Evolutionary conservation across 1,139 yeast species (phyloP).

Genomic region (Pichia sp.): DNA sequence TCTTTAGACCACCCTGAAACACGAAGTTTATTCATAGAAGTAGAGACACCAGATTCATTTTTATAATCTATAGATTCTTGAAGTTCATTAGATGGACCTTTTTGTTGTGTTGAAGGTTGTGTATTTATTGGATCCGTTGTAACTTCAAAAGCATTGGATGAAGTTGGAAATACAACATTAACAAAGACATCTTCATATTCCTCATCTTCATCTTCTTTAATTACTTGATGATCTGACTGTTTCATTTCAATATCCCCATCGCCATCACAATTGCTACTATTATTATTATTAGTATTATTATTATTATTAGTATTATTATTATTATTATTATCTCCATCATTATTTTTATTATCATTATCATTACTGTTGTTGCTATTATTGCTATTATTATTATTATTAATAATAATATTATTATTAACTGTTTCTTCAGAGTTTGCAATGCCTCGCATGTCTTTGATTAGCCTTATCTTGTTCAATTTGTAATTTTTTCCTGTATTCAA

Average conservation of each 20-base stretch:
- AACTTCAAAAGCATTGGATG: conserved; percentile 9
- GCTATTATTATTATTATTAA: too few species aligned
- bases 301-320: too few species aligned
- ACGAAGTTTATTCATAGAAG: conserved; percentile 37
- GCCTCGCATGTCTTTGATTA: conserved; percentile 18
- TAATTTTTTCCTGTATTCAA: conserved; percentile 36
- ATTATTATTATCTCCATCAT: too few species aligned
- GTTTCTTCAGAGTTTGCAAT: conserved; percentile 17
- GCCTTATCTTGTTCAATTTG: conserved; percentile 14
- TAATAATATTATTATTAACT: neutral
- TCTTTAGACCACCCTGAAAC: conserved; percentile 47
- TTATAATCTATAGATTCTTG: conserved; percentile 19
- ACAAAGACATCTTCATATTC: conserved; percentile 36
- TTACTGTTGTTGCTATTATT: too few species aligned
- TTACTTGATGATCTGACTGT: conserved; percentile 20
- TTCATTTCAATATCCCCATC: conserved; percentile 3
- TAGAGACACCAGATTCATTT: conserved; percentile 11
- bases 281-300: too few species aligned
- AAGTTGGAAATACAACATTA: conserved; percentile 37
- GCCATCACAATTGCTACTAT: neutral
- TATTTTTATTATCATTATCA: too few species aligned
- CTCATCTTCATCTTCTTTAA: conserved; percentile 13
- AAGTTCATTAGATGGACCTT: conserved; percentile 10
- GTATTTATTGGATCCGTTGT: conserved; percentile 10
- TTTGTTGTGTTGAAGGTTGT: neutral